These are phyloP conservation scores for Vigna hirtella DNA, from an alignment of 306 rosid genomes.

Conservation along the genomic window DNA sequence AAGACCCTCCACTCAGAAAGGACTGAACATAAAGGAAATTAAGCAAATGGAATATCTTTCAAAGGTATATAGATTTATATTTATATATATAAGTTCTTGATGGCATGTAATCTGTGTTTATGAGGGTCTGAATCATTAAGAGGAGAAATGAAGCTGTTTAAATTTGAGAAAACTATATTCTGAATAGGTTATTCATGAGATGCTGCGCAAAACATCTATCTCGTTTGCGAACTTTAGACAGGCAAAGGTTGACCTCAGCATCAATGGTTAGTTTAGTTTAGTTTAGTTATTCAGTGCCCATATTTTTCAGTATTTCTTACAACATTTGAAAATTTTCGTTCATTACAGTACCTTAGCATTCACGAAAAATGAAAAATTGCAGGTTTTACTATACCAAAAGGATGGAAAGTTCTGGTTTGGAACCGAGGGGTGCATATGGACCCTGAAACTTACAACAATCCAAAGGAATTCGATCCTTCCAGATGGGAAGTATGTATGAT, in stretches of 20 bases:
- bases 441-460: conserved; percentile 60
- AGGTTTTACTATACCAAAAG: conserved; percentile 75
- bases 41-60: conserved; percentile 68
- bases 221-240: conserved; percentile 62
- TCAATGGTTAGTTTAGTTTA: conserved; percentile 51
- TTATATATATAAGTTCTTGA: background rate
- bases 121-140: background rate
- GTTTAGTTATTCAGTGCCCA: background rate
- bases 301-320: background rate
- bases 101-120: background rate
- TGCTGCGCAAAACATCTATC: conserved; percentile 58
- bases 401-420: conserved; percentile 82
- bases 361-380: background rate
- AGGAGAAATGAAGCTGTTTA: background rate
- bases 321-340: background rate
- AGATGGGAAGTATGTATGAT: conserved; percentile 67
- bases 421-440: conserved; percentile 75
- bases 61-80: conserved; percentile 46
- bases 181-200: conserved; percentile 70
- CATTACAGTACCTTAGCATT: background rate
- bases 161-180: background rate
- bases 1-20: conserved; percentile 59
- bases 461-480: conserved; percentile 62
- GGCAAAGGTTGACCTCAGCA: conserved; percentile 64
- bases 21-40: conserved; percentile 56